Evolutionary conservation across 129 eudicot species (phyloP).

Genomic region (Escallonia herrerae): DNA sequence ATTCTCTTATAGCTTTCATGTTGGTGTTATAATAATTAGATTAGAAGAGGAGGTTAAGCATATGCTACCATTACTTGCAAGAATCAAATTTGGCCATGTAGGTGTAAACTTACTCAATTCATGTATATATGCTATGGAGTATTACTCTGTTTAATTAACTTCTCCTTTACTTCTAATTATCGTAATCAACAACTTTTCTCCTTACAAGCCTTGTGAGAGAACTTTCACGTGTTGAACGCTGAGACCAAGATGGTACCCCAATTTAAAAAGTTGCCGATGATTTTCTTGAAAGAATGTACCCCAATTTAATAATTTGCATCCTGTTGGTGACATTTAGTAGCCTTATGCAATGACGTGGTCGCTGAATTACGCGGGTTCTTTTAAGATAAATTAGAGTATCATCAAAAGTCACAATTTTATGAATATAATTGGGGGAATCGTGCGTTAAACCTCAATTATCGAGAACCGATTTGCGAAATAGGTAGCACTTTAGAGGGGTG

Average conservation of each 20-base stretch:
- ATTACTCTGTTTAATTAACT: background rate
- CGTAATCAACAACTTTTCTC: background rate
- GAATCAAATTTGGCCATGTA: too few species aligned
- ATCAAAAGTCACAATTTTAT: background rate
- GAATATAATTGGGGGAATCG: background rate
- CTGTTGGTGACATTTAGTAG: background rate
- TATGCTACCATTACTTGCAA: too few species aligned
- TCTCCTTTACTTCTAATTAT: background rate
- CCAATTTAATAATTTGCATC: background rate
- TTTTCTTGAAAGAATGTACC: background rate
- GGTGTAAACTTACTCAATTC: background rate
- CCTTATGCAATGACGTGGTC: too few species aligned
- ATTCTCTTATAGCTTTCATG: too few species aligned
- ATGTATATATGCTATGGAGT: background rate
- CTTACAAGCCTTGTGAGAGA: background rate
- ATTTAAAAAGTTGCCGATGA: background rate
- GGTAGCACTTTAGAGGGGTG: too few species aligned
- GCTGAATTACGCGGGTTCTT: too few species aligned
- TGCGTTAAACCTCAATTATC: background rate
- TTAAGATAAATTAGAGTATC: too few species aligned
- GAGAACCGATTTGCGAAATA: too few species aligned
- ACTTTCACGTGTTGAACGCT: background rate
- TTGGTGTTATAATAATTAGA: too few species aligned
- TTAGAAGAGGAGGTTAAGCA: too few species aligned
- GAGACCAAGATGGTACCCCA: background rate